A percentile compares a stretch with the other conserved stretches of the same genome.
Evolutionary conservation across 2,329 filamentous ascomycete species (phyloP).

Genomic region (Lojkania enalia): DNA sequence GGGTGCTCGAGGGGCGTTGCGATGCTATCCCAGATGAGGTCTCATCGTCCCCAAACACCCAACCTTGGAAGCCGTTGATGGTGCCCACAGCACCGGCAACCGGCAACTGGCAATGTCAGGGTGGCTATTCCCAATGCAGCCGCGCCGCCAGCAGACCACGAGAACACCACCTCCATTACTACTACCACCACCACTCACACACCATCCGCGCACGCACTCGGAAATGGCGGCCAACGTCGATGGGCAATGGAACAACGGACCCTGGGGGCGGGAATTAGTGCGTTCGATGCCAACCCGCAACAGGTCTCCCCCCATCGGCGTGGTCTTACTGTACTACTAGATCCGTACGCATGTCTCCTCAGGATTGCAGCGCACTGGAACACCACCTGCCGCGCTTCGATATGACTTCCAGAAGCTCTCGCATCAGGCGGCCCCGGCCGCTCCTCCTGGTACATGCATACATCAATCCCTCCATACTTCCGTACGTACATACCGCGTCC

Average conservation of each 20-base stretch:
- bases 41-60: too few species aligned
- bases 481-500: too few species aligned
- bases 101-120: too few species aligned
- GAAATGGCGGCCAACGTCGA: conserved; percentile 4
- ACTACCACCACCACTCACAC: too few species aligned
- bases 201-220: conserved; percentile 6
- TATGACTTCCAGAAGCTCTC: conserved; percentile 17
- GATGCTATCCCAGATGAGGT: too few species aligned
- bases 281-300: not conserved
- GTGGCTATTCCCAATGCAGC: too few species aligned
- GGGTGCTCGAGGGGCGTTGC: too few species aligned
- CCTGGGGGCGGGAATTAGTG: conserved; percentile 21
- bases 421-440: conserved; percentile 4
- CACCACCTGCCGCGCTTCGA: conserved; percentile 12
- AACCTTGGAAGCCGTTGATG: too few species aligned
- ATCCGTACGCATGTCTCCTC: conserved; percentile 8
- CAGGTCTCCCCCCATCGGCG: not conserved
- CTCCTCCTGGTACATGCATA: too few species aligned
- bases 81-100: too few species aligned
- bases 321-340: conserved; percentile 20
- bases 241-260: not conserved
- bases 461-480: not conserved
- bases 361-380: conserved; percentile 10
- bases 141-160: too few species aligned
- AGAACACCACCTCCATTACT: too few species aligned